Evolutionary conservation across 176 grass and related monocot species (phyloP).

Genomic region (Rhynchospora tenuis): DNA sequence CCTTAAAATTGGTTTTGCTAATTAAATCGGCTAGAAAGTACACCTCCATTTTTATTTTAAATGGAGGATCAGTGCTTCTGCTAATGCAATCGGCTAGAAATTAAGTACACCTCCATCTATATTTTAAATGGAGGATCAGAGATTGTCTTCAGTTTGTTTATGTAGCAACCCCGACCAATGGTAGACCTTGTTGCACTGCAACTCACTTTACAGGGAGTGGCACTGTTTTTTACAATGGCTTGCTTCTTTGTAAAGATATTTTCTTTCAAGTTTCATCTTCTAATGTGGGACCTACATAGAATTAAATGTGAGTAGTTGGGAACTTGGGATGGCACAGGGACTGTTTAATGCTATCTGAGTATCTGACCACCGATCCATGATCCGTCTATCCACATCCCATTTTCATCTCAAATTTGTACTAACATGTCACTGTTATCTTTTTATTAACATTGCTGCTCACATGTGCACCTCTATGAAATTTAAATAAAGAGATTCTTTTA

Average conservation of each 20-base stretch:
- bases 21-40: neutral
- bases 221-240: neutral
- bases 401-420: neutral
- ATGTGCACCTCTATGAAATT: neutral
- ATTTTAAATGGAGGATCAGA: neutral
- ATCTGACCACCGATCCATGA: neutral
- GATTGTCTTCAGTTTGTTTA: neutral
- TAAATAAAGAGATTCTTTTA: neutral
- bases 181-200: neutral
- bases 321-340: neutral
- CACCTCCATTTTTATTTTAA: neutral
- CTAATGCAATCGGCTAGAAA: neutral
- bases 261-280: neutral
- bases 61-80: neutral
- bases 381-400: neutral
- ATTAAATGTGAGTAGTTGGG: slow-evolving; percentile 3
- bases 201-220: neutral
- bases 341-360: neutral
- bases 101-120: neutral
- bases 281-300: neutral
- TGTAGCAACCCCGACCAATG: neutral
- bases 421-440: neutral
- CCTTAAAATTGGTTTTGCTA: neutral
- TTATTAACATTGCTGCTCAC: neutral
- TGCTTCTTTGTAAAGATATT: neutral